Percentiles rank a stretch among this genome's conserved stretches.
Conservation (phyloP, 345 rosid genomes). For the Lepidium africanum region DNA sequence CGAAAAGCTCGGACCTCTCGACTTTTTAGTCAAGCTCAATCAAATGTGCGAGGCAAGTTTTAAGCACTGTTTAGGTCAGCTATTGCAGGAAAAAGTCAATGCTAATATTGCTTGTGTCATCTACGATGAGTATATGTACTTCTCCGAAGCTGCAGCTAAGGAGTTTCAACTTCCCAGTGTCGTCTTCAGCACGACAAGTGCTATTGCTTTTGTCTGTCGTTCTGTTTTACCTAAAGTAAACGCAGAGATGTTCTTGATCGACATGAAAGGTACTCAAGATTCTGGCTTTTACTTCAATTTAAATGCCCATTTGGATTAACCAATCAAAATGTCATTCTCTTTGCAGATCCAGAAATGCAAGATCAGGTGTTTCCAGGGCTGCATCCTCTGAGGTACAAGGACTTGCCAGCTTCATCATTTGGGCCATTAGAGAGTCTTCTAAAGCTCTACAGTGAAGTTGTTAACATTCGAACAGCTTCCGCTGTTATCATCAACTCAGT, state of each 20-base stretch:
- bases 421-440: constrained; percentile 19
- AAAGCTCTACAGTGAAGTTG: constrained; percentile 1
- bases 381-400: constrained; percentile 30
- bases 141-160: constrained; percentile 31
- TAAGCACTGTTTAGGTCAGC: constrained; percentile 23
- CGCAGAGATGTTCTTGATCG: constrained; percentile 1
- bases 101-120: constrained; percentile 38
- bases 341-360: neutral
- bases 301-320: neutral
- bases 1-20: neutral
- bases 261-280: constrained; percentile 22
- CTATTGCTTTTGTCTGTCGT: constrained; percentile 28
- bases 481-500: constrained; percentile 26
- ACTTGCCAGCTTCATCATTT: constrained; percentile 26
- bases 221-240: constrained; percentile 5
- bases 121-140: constrained; percentile 46
- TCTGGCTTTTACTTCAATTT: neutral
- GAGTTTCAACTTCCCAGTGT: constrained; percentile 27
- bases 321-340: neutral
- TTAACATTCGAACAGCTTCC: constrained; percentile 23
- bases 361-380: constrained; percentile 16
- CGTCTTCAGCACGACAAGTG: constrained; percentile 27
- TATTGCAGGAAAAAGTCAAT: constrained; percentile 15
- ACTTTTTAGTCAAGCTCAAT: constrained; percentile 30
- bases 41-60: constrained; percentile 32